Evolutionary conservation across 192 early-diverging fungal species (phyloP).

Genomic region (Coemansia sp.): DNA sequence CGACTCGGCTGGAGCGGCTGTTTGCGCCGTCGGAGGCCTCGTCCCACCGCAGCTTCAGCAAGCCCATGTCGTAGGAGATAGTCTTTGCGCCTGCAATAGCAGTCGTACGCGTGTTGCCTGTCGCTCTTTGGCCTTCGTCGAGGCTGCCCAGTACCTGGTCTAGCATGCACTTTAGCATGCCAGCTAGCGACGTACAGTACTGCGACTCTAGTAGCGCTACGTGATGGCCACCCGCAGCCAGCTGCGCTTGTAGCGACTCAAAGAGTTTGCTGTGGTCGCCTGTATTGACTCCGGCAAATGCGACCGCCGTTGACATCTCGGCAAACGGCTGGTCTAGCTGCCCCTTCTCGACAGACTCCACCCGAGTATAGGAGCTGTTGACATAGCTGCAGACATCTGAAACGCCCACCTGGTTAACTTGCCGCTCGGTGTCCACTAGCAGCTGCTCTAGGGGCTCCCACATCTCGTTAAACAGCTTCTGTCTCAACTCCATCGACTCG

Average conservation of each 20-base stretch:
- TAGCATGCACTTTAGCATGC: constrained; percentile 63
- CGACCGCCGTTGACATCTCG: constrained; percentile 70
- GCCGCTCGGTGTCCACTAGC: constrained; percentile 31
- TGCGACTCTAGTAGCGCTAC: constrained; percentile 69
- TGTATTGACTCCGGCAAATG: constrained; percentile 71
- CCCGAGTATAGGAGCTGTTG: constrained; percentile 48
- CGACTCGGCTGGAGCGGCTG: constrained; percentile 49
- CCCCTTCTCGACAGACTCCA: constrained; percentile 30
- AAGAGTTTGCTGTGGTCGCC: constrained; percentile 76
- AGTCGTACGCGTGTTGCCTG: constrained; percentile 21
- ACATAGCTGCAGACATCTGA: constrained; percentile 64
- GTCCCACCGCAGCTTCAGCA: constrained; percentile 67
- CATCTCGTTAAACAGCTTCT: constrained; percentile 49
- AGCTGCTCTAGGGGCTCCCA: constrained; percentile 55
- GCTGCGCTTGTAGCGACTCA: constrained; percentile 57
- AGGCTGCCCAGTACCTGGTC: constrained; percentile 59
- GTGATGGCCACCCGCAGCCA: constrained; percentile 34
- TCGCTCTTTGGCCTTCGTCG: not conserved
- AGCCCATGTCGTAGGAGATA: constrained; percentile 64
- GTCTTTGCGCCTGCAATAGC: constrained; percentile 32
- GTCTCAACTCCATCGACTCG: constrained; percentile 55
- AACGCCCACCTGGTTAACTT: constrained; percentile 61
- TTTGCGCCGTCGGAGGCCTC: not conserved
- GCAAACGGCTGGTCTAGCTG: constrained; percentile 57
- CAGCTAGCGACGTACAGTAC: constrained; percentile 63